phyloP scores from a whole-genome alignment of 1,284 basidiomycete species.

The Tylopilus sp. region DNA sequence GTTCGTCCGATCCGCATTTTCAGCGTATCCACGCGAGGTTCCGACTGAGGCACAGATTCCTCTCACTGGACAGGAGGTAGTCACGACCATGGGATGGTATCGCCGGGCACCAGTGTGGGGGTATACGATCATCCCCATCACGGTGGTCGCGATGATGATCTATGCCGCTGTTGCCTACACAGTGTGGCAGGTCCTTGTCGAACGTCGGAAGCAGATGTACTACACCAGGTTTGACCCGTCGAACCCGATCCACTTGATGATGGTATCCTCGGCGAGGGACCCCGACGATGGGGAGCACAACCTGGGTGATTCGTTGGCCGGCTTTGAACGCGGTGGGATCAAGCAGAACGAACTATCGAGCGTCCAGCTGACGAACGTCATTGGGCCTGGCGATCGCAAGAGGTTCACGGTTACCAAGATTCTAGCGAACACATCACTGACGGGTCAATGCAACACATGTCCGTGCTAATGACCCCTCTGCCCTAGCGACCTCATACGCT shows the following conservation, averaged over 20 bases:
- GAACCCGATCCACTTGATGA: constrained; percentile 18
- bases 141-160: constrained; percentile 8
- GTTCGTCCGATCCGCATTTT: constrained; percentile 21
- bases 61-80: constrained; percentile 3
- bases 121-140: constrained; percentile 12
- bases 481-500: background rate
- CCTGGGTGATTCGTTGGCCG: background rate
- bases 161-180: constrained; percentile 14
- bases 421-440: background rate
- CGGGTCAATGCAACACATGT: background rate
- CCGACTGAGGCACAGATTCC: background rate
- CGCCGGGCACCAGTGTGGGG: background rate
- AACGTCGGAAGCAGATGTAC: background rate
- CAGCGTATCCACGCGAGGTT: constrained; percentile 1
- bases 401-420: background rate
- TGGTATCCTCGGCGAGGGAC: constrained; percentile 8
- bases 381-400: background rate
- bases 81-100: constrained; percentile 16
- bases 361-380: background rate
- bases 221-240: constrained; percentile 13
- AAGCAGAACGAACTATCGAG: background rate
- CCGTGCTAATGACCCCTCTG: background rate
- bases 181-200: constrained; percentile 3
- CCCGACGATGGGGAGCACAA: background rate
- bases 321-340: background rate